A percentile compares a stretch with the other conserved stretches of the same genome.
Evolutionary conservation across 768 basidiomycete genomes (phyloP).

Genomic region (Rubroboletus satanas): DNA sequence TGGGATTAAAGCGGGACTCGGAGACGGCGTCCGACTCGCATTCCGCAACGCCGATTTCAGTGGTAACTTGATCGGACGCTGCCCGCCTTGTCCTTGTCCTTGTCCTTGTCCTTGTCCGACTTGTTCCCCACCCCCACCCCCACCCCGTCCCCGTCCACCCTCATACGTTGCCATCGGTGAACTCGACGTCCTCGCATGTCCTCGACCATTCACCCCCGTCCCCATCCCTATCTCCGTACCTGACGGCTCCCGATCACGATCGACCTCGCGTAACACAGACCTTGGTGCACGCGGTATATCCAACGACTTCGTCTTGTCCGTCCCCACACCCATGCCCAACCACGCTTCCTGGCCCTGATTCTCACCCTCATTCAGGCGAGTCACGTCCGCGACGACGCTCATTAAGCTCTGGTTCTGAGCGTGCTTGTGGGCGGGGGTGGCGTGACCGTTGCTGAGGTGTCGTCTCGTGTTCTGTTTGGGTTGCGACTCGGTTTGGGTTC

Average conservation of each 20-base stretch:
- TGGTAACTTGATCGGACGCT: slow-evolving; percentile 43
- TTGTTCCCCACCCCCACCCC: no score
- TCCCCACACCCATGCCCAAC: background rate
- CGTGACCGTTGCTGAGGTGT: slow-evolving; percentile 12
- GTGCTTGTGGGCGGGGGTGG: slow-evolving; percentile 2
- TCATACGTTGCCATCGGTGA: background rate
- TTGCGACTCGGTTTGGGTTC: background rate
- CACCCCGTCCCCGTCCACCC: background rate
- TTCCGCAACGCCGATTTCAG: slow-evolving; percentile 62
- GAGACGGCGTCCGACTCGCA: slow-evolving; percentile 48
- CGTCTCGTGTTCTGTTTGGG: slow-evolving; percentile 6
- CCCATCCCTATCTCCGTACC: background rate
- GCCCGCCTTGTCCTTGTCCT: no score
- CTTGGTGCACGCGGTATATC: slow-evolving; percentile 23
- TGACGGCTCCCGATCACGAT: background rate
- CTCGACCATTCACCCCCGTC: background rate
- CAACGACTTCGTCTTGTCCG: slow-evolving; percentile 15
- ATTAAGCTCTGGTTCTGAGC: slow-evolving; percentile 43
- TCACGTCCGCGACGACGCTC: slow-evolving; percentile 65
- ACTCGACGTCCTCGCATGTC: slow-evolving; percentile 2
- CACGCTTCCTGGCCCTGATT: background rate
- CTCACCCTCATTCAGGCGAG: slow-evolving; percentile 35
- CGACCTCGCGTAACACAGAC: slow-evolving; percentile 3
- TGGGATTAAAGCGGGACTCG: slow-evolving; percentile 14
- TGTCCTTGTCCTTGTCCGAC: background rate